phyloP scores from a whole-genome alignment of 1,284 basidiomycete species.

The Heliocybe sulcata region DNA sequence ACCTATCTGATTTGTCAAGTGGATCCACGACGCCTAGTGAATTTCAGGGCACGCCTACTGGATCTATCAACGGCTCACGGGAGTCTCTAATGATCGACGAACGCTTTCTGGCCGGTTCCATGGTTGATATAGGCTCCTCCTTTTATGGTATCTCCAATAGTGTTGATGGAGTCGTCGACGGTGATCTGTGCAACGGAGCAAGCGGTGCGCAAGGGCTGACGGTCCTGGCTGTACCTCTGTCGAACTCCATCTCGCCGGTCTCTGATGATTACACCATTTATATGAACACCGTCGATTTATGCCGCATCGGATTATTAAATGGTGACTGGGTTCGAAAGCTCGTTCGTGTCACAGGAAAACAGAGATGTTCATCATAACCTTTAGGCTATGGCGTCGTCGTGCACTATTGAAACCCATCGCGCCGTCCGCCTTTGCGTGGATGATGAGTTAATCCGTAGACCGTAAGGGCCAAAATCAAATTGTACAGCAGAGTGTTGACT shows the following conservation, averaged over 20 bases:
- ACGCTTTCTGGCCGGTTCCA: slow-evolving; percentile 55
- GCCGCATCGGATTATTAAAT: slow-evolving; percentile 68
- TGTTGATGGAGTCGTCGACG: background rate
- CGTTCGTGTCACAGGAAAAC: background rate
- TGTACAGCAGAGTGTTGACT: background rate
- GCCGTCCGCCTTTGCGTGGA: slow-evolving; percentile 53
- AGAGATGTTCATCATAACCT: background rate
- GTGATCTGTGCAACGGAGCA: background rate
- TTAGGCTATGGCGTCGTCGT: slow-evolving; percentile 11
- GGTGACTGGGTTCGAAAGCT: slow-evolving; percentile 76
- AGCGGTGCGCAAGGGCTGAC: slow-evolving; percentile 6
- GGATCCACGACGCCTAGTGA: background rate
- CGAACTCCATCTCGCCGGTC: slow-evolving; percentile 21
- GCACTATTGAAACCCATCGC: slow-evolving; percentile 21
- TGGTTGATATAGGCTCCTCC: slow-evolving; percentile 17
- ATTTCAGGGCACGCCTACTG: slow-evolving; percentile 12
- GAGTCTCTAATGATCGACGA: slow-evolving; percentile 48
- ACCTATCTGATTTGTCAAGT: background rate
- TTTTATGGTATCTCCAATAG: slow-evolving; percentile 11
- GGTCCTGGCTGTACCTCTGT: slow-evolving; percentile 21
- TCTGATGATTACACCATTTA: slow-evolving; percentile 47
- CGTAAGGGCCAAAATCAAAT: slow-evolving; percentile 17
- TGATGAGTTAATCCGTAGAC: slow-evolving; percentile 31
- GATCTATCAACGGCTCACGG: slow-evolving; percentile 11
- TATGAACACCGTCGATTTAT: slow-evolving; percentile 57